Conservation (phyloP, 2,329 filamentous ascomycete genomes). For the Stagonosporopsis tanaceti region DNA sequence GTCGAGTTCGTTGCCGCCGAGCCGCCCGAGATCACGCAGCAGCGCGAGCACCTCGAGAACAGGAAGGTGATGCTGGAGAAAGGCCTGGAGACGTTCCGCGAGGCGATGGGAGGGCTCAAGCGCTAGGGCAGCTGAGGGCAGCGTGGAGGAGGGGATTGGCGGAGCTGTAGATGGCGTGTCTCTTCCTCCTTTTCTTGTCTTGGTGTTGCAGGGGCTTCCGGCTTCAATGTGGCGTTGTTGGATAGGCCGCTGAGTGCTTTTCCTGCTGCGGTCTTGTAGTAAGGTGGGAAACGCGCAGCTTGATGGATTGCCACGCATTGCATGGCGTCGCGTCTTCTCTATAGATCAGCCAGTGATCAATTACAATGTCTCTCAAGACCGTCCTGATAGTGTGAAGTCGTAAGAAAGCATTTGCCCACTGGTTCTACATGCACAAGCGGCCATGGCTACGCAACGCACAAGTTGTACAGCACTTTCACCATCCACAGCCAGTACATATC, state of each 20-base stretch:
- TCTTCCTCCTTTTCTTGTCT: not conserved
- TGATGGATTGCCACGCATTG: not conserved
- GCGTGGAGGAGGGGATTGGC: not conserved
- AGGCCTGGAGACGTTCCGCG: conserved; percentile 44
- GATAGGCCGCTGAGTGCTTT: not conserved
- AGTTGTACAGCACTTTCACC: too few species aligned
- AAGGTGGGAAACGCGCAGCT: too few species aligned
- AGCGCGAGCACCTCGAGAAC: conserved; percentile 39
- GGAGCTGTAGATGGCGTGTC: too few species aligned
- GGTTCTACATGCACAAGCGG: too few species aligned
- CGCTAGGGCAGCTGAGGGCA: not conserved
- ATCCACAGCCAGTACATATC: not conserved
- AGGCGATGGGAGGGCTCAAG: conserved; percentile 34
- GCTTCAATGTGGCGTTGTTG: not conserved
- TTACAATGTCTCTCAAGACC: too few species aligned
- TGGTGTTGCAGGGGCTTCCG: not conserved
- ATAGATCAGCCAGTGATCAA: too few species aligned
- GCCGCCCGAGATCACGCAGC: conserved; percentile 33
- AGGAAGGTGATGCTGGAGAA: conserved; percentile 47
- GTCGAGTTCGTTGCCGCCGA: conserved; percentile 48
- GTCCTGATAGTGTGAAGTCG: too few species aligned
- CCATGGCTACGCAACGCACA: too few species aligned
- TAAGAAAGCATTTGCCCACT: too few species aligned
- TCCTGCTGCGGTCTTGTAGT: too few species aligned
- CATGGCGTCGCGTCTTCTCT: not conserved